Base-by-base conservation (phyloP, 805 yeast species). In the Wickerhamomyces mucosus region DNA sequence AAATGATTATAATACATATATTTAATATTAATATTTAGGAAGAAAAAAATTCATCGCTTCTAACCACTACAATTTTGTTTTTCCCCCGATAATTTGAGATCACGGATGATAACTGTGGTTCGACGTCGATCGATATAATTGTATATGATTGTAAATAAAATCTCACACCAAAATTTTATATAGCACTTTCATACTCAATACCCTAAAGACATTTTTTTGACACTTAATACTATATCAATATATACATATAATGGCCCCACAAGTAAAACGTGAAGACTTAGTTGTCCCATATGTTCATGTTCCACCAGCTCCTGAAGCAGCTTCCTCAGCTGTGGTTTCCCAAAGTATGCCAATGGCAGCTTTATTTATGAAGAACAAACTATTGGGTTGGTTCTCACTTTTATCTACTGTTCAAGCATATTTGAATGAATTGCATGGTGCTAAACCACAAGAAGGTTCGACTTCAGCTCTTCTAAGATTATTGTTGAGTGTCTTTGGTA, bases 281-380 rank as follows among this genome's bases (percentile, higher is more conserved):
- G 48, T 53, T 19, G 61, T 56, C 20, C 48, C 51, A 48, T 69
- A 69, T 56, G 48, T 48, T 33, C 77, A 70, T 45, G 48, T 50
- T n/a, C 65, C 70, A 31, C 67, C 72, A 23, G 66, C 65, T 40
- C 58, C 66, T 17, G 58, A 69, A 19, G 43, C 59, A n/a, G 66
- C 65, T 37, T 59, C 67, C 7, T 50, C 67, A 1, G 59, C 65
- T 9, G 59, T 69, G 53, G 57, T 70, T 28, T 54, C 70, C 26
- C 80, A 69, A 51, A 61, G 77, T 13, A 66, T 75, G 57, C 80
- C 81, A 20, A 70, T 75, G 77, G 76, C 77, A 4, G 80, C 80
- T 28, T 72, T 75, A 74, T 74, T 75, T 53, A 62, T 75, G 69
- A 68, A 53, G 42, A 59, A 61, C 42, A 68, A 66, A 48, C 40